A percentile compares a stretch with the other conserved stretches of the same genome.
Evolutionary conservation across 129 eudicot genomes (phyloP).

Genomic region (Apium graveolens): DNA sequence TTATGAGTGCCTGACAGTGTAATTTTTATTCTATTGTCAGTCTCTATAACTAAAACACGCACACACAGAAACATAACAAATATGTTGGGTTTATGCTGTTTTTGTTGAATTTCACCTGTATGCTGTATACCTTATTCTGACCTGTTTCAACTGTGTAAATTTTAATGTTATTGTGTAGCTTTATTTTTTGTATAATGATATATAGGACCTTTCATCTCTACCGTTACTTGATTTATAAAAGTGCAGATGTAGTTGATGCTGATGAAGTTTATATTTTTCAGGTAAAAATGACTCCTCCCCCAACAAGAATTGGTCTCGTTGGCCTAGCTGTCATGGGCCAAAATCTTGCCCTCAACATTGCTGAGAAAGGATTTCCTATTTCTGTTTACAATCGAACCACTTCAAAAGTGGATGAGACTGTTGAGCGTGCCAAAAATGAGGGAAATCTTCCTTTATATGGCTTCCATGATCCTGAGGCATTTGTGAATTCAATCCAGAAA

Average conservation of each 20-base stretch:
- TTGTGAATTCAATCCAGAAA: conserved; percentile 57
- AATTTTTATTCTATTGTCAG: neutral
- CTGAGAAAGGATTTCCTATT: conserved; percentile 75
- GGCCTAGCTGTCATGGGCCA: conserved; percentile 88
- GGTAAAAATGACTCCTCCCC: conserved; percentile 42
- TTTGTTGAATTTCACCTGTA: too few relatives aligned
- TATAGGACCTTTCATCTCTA: neutral
- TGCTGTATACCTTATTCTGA: neutral
- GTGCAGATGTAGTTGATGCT: neutral
- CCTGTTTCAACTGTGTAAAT: neutral
- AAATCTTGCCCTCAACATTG: conserved; percentile 76
- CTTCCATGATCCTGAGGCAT: conserved; percentile 56
- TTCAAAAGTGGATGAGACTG: conserved; percentile 65
- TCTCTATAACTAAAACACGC: neutral
- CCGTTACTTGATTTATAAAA: neutral
- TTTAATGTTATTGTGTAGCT: neutral
- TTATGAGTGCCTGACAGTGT: neutral
- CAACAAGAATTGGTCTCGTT: conserved; percentile 73
- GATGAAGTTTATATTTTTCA: neutral
- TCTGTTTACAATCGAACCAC: conserved; percentile 65
- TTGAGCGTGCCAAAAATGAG: conserved; percentile 50
- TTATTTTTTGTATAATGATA: neutral
- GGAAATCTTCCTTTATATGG: conserved; percentile 64
- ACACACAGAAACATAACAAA: neutral
- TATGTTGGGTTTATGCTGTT: neutral